Evolutionary conservation across 2,329 filamentous ascomycete species (phyloP).

Genomic region (Colletotrichum sidae): DNA sequence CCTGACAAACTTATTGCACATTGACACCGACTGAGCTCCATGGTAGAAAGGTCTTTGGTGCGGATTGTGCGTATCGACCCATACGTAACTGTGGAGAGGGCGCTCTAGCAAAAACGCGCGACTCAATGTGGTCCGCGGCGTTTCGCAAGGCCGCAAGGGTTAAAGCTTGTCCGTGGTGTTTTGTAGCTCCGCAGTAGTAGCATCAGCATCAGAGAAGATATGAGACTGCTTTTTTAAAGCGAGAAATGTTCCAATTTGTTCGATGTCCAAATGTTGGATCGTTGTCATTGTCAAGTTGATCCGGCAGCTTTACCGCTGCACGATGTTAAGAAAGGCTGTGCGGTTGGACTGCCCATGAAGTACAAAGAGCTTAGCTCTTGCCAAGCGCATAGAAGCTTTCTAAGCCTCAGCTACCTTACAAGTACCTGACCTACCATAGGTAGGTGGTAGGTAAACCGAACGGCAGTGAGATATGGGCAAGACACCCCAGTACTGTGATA

Average conservation of each 20-base stretch:
- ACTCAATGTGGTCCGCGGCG: slow-evolving; percentile 28
- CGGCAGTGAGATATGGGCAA: no score
- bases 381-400: slow-evolving; percentile 16
- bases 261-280: neutral
- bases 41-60: neutral
- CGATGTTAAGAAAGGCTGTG: neutral
- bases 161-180: slow-evolving; percentile 25
- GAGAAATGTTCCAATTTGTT: neutral
- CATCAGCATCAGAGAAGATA: neutral
- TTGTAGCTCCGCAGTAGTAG: slow-evolving; percentile 11
- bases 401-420: slow-evolving; percentile 4
- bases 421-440: no score
- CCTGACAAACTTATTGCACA: neutral
- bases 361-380: slow-evolving; percentile 17
- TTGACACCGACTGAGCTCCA: neutral
- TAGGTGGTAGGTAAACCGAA: no score
- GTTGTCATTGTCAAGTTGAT: slow-evolving; percentile 1
- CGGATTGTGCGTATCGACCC: neutral
- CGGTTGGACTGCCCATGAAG: slow-evolving; percentile 4
- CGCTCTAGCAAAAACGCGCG: slow-evolving; percentile 12
- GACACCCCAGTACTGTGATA: no score
- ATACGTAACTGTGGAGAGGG: slow-evolving; percentile 7
- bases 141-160: slow-evolving; percentile 20
- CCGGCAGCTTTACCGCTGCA: neutral
- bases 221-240: no score